These are phyloP conservation scores for Cylindrotheca fusiformis DNA, from an alignment of 108 stramenopile genomes.

Conservation along the genomic window DNA sequence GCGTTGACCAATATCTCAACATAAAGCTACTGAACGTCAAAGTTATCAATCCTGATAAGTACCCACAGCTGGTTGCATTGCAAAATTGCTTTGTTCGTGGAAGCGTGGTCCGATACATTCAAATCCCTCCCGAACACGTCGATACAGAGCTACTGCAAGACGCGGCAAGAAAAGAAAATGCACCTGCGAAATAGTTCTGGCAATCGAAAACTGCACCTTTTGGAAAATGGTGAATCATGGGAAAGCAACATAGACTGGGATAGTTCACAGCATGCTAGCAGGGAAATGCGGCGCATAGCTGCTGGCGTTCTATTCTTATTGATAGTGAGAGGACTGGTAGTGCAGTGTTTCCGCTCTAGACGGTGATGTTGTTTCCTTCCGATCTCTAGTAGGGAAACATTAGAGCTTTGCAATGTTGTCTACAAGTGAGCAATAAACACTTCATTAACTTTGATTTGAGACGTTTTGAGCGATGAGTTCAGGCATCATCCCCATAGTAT, in stretches of 20 bases:
- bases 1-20: slow-evolving; percentile 99
- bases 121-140: slow-evolving; percentile 93
- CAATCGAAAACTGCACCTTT: not conserved
- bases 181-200: slow-evolving; percentile 35
- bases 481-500: slow-evolving; percentile 1
- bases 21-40: slow-evolving; percentile 90
- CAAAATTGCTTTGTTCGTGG: slow-evolving; percentile 98
- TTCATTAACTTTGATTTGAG: too few species aligned
- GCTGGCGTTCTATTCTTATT: slow-evolving; percentile 23
- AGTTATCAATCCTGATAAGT: slow-evolving; percentile 88
- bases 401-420: too few species aligned
- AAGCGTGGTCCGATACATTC: slow-evolving; percentile 97
- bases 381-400: too few species aligned
- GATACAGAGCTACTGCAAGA: slow-evolving; percentile 98
- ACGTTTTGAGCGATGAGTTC: too few species aligned
- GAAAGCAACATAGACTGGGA: slow-evolving; percentile 4
- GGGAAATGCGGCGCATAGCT: slow-evolving; percentile 3
- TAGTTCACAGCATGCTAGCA: not conserved
- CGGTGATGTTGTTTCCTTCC: too few species aligned
- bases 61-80: slow-evolving; percentile 83
- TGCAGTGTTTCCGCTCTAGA: slow-evolving; percentile 6
- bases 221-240: slow-evolving; percentile 12
- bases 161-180: slow-evolving; percentile 95
- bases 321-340: slow-evolving; percentile 7
- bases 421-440: too few species aligned